Percentiles rank a stretch among this genome's conserved stretches.
Conservation (phyloP, 2,329 filamentous ascomycete genomes). For the Tolypocladium capitatum region DNA sequence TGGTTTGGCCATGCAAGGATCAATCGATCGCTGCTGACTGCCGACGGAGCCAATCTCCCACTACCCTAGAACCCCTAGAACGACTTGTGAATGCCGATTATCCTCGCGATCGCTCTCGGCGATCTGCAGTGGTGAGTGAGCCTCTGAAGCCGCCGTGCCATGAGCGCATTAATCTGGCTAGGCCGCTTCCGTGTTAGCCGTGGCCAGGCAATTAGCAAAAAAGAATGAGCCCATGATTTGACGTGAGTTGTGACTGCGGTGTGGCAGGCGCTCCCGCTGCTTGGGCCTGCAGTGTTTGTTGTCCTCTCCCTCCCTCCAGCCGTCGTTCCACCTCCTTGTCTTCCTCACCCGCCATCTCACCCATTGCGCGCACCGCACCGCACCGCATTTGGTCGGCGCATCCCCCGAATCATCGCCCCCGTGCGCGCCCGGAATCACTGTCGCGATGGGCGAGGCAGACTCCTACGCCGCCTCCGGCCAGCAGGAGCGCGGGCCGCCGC, state of each 20-base stretch:
- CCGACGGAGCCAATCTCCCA: no score
- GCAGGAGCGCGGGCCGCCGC: slow-evolving; percentile 7
- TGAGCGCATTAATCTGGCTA: no score
- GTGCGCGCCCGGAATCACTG: not conserved
- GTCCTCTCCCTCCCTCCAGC: not conserved
- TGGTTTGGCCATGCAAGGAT: no score
- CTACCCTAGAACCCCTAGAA: no score
- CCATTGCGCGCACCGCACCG: not conserved
- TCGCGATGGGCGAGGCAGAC: slow-evolving; percentile 22
- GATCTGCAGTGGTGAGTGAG: no score
- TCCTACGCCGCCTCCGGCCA: slow-evolving; percentile 15
- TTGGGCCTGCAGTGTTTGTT: not conserved
- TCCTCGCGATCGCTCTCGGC: no score
- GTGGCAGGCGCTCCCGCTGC: not conserved
- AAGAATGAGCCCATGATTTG: not conserved
- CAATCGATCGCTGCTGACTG: no score
- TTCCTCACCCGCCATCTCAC: not conserved
- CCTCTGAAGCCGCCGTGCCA: no score
- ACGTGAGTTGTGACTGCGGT: no score
- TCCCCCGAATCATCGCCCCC: not conserved
- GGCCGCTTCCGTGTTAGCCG: no score
- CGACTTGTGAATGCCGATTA: no score
- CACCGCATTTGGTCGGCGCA: not conserved
- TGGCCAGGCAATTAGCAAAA: not conserved
- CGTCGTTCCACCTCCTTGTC: not conserved